Evolutionary conservation across 306 rosid genomes (phyloP).

Genomic region (Ormosia emarginata): DNA sequence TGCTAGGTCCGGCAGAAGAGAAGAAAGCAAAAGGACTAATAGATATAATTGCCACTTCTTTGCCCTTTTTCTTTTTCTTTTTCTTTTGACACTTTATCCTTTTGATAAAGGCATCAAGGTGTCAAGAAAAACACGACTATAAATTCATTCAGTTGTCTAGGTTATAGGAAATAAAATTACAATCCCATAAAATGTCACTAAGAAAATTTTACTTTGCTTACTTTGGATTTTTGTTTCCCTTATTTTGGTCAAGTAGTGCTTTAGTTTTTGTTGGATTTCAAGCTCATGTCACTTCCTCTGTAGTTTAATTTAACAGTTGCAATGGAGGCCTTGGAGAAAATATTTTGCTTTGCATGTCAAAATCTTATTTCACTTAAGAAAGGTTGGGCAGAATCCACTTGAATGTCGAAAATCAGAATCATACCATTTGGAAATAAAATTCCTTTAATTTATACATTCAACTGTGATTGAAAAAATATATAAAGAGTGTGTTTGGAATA

Average conservation of each 20-base stretch:
- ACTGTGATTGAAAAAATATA: too few relatives aligned
- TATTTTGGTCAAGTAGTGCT: neutral
- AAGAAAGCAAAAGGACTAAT: constrained; percentile 32
- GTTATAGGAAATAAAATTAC: neutral
- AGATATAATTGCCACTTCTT: constrained; percentile 24
- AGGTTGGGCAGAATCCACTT: neutral
- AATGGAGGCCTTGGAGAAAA: neutral
- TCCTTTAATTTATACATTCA: too few relatives aligned
- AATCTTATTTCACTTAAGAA: neutral
- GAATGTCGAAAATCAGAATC: neutral
- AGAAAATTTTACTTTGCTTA: neutral
- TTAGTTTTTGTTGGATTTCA: neutral
- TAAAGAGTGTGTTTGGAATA: too few relatives aligned
- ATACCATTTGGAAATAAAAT: too few relatives aligned
- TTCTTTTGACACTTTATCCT: constrained; percentile 27
- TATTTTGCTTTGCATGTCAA: neutral
- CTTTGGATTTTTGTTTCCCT: neutral
- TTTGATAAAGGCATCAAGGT: constrained; percentile 26
- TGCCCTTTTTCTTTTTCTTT: constrained; percentile 2
- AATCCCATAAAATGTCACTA: neutral
- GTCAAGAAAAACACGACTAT: constrained; percentile 1
- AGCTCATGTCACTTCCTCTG: neutral
- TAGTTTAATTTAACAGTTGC: neutral
- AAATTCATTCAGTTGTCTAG: neutral
- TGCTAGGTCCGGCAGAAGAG: neutral